phyloP scores from a whole-genome alignment of 1,284 basidiomycete species.

The Boletellus dicymbophilus region DNA sequence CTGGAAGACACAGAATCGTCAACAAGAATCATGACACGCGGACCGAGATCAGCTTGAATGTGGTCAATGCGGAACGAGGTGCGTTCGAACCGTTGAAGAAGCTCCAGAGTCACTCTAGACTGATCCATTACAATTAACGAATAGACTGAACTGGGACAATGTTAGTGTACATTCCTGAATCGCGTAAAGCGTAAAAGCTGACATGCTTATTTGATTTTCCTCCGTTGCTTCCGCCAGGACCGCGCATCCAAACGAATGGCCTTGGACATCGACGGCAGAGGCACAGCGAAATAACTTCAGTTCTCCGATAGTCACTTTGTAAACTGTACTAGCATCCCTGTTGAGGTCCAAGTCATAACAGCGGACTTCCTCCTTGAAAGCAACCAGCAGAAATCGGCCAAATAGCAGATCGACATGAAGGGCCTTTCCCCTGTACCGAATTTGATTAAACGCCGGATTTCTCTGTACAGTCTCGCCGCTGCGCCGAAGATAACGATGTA shows the following conservation, averaged over 20 bases:
- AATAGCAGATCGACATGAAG: conserved; percentile 11
- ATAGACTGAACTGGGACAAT: too few relatives aligned
- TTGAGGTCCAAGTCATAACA: conserved; percentile 22
- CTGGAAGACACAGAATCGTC: too few relatives aligned
- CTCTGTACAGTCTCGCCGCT: neutral
- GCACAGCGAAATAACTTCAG: conserved; percentile 11
- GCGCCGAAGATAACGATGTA: conserved; percentile 5
- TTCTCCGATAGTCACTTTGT: conserved; percentile 5
- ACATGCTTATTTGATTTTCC: too few relatives aligned
- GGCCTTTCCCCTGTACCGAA: conserved; percentile 12
- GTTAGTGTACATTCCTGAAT: too few relatives aligned
- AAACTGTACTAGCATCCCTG: conserved; percentile 9
- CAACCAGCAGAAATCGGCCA: conserved; percentile 20
- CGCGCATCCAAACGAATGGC: conserved; percentile 16
- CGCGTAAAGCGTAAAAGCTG: too few relatives aligned
- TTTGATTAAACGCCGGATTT: neutral
- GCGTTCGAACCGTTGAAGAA: too few relatives aligned
- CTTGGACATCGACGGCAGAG: conserved; percentile 18
- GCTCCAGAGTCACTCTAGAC: too few relatives aligned
- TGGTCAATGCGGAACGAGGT: too few relatives aligned
- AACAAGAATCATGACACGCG: too few relatives aligned
- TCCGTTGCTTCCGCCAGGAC: too few relatives aligned
- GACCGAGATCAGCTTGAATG: too few relatives aligned
- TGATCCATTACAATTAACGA: too few relatives aligned
- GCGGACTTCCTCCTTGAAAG: conserved; percentile 15